Base-by-base conservation (phyloP, 306 rosid species). In the Lablab purpureus region DNA sequence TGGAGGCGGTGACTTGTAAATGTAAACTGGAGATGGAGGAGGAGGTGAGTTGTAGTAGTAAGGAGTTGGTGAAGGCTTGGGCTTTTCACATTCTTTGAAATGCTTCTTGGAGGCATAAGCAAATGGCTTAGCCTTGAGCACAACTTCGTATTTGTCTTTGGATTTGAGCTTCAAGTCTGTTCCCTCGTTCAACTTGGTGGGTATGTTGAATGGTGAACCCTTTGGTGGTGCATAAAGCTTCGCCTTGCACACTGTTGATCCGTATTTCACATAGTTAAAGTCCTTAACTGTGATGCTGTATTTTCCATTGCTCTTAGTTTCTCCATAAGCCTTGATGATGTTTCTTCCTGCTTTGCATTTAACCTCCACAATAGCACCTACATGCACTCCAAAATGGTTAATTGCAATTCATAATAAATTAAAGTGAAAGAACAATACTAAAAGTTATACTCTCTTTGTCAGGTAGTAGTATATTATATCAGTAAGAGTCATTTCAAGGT, bases 31-130 rank as follows among this genome's bases (percentile, higher is more conserved):
- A 0, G 82, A n/a, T 4, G 91, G 88, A 10, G 92, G 91, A 7
- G 90, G 90, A 0, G 91, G 89, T 2, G 91, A 83, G 1, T 49
- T 88, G 58, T 89, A 91, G 11, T 86, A 63, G 25, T 91, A 88
- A 0, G 98, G 97, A 64, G 98, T 82, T 19, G 94, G 96, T 19
- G 88, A 52, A 11, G 98, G 94, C 78, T 83, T 78, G 2, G 74
- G 74, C 73, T 92, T 89, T 1, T 75, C 46, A 59, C 98, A 94
- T 77, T 92, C 92, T 64, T 88, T 19, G 62, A 82, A 84, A 49
- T 90, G 95, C 40, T 81, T 88, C 87, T 91, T 91, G 0, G 98
- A 85, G 63, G 95, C 97, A 83, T 90, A 94, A 8, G 97, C 98
- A 79, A 94, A 94, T 59, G 97, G 88, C 80, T 85, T 88, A 13